Evolutionary conservation across 306 rosid genomes (phyloP).

Genomic region (Mucuna pruriens): DNA sequence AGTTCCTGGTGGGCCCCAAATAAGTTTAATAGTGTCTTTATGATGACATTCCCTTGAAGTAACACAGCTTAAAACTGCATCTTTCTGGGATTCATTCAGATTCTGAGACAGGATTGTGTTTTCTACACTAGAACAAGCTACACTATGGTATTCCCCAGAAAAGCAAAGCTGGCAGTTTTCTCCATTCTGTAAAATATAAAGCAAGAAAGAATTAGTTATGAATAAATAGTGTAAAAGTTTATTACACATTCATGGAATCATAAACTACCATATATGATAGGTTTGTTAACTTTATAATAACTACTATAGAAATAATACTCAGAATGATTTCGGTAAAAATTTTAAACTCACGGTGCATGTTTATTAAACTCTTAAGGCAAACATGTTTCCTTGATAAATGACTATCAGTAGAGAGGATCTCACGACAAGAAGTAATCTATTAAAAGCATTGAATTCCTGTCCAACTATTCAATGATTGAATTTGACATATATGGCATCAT

Average conservation of each 20-base stretch:
- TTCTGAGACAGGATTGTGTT: conserved; percentile 30
- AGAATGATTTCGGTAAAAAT: not conserved
- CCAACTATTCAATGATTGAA: not conserved
- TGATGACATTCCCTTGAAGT: conserved; percentile 39
- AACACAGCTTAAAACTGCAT: conserved; percentile 54
- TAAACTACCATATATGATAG: not conserved
- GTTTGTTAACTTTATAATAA: not conserved
- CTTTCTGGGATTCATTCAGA: conserved; percentile 54
- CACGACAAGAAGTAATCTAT: not conserved
- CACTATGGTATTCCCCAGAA: not conserved
- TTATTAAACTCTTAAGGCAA: not conserved
- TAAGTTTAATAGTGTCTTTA: conserved; percentile 45
- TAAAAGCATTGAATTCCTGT: not conserved
- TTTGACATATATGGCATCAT: not conserved
- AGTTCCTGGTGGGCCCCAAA: conserved; percentile 76
- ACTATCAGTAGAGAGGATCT: not conserved
- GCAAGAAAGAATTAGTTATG: not conserved
- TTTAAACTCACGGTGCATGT: not conserved
- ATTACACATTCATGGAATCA: not conserved
- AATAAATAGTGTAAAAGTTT: not conserved
- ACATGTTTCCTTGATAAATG: not conserved
- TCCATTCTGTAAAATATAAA: conserved; percentile 36
- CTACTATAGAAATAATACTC: not conserved
- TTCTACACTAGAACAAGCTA: not conserved
- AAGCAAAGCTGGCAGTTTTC: conserved; percentile 29